Conservation (phyloP, 2,329 filamentous ascomycete genomes). For the Fusarium anguioides region DNA sequence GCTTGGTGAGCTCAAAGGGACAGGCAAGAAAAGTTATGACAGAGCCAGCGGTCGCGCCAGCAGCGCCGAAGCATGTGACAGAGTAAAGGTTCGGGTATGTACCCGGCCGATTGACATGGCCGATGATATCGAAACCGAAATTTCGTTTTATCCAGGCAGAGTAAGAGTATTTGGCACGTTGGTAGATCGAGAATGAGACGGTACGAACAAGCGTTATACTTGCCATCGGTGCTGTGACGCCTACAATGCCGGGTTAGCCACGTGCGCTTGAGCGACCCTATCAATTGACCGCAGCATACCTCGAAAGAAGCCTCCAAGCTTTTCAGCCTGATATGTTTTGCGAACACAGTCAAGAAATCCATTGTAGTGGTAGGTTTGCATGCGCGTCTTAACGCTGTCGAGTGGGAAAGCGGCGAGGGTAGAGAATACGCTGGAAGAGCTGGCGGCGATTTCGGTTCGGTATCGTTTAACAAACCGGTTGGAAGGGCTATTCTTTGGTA, state of each 20-base stretch:
- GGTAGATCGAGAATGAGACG: constrained; percentile 84
- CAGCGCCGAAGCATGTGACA: constrained; percentile 78
- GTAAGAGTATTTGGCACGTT: constrained; percentile 78
- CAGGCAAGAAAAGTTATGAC: constrained; percentile 84
- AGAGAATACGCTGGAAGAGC: constrained; percentile 79
- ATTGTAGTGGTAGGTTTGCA: constrained; percentile 86
- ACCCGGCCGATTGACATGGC: constrained; percentile 76
- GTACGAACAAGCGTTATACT: constrained; percentile 82
- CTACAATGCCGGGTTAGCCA: constrained; percentile 53
- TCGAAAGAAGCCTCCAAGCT: constrained; percentile 81
- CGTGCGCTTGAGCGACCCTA: neutral
- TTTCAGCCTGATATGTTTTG: constrained; percentile 80
- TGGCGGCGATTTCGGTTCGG: constrained; percentile 83
- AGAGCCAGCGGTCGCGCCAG: constrained; percentile 82
- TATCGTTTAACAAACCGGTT: constrained; percentile 74
- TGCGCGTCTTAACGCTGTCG: constrained; percentile 89
- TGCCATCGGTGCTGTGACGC: constrained; percentile 82
- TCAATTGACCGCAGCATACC: constrained; percentile 61
- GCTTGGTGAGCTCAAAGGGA: constrained; percentile 89
- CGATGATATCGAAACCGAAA: constrained; percentile 75
- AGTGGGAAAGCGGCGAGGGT: constrained; percentile 86
- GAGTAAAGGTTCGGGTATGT: constrained; percentile 79
- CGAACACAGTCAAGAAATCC: constrained; percentile 79
- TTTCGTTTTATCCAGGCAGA: constrained; percentile 76
- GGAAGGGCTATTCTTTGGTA: constrained; percentile 22